Percentiles rank a stretch among this genome's conserved stretches.
Conservation (phyloP, 257 asterid species). For the Gentiana straminea region DNA sequence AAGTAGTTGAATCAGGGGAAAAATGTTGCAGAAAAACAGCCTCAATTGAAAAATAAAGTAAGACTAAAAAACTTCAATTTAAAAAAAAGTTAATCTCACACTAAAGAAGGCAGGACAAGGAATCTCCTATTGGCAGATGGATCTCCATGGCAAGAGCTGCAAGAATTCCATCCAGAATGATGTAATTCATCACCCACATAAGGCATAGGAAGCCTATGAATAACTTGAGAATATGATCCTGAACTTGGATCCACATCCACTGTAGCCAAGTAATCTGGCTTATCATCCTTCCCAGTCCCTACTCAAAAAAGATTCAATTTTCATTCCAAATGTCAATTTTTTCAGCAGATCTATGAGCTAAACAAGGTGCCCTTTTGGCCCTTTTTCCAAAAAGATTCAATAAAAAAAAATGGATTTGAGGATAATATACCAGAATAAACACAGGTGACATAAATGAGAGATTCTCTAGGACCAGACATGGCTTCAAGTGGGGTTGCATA, state of each 20-base stretch:
- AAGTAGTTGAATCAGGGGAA: too few relatives aligned
- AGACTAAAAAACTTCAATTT: not conserved
- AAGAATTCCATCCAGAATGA: constrained; percentile 96
- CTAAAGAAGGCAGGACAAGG: constrained; percentile 81
- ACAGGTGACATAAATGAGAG: constrained; percentile 87
- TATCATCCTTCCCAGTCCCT: constrained; percentile 78
- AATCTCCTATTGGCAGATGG: constrained; percentile 56
- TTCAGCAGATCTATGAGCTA: not conserved
- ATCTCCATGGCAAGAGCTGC: constrained; percentile 95
- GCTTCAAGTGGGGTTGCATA: constrained; percentile 84
- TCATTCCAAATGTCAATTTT: too few relatives aligned
- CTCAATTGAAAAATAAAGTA: too few relatives aligned
- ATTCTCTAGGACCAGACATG: constrained; percentile 87
- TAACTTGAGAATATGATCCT: constrained; percentile 65
- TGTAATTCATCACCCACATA: constrained; percentile 72
- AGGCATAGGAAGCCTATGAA: constrained; percentile 97
- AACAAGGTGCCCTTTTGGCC: not conserved
- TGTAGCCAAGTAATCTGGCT: constrained; percentile 93
- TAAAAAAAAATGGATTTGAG: too few relatives aligned
- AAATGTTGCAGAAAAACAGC: not conserved
- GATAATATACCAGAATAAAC: constrained; percentile 48
- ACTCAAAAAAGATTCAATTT: not conserved
- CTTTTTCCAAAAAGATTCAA: too few relatives aligned
- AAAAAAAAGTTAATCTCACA: constrained; percentile 31
- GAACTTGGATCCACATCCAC: constrained; percentile 82